phyloP scores from a whole-genome alignment of 2,329 filamentous ascomycete species.

The Neopestalotiopsis clavispora region DNA sequence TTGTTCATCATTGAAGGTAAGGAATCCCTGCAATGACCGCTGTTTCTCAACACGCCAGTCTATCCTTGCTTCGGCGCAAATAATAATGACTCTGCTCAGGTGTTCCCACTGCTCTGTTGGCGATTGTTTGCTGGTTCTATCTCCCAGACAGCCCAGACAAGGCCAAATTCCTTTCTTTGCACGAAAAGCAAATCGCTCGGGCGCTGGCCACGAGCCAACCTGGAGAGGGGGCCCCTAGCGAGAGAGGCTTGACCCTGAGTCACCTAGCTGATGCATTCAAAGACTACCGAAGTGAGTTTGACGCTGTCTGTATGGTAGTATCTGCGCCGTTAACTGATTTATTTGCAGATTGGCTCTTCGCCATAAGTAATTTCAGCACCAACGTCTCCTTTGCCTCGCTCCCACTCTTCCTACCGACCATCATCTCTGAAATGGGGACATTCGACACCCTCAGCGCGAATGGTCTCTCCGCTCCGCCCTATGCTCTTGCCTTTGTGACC shows the following conservation, averaged over 20 bases:
- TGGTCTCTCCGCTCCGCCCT: neutral
- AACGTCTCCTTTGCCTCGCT: slow-evolving; percentile 1
- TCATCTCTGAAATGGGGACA: slow-evolving; percentile 1
- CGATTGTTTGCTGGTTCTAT: neutral
- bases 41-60: neutral
- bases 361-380: slow-evolving; percentile 2
- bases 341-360: neutral
- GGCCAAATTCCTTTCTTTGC: neutral
- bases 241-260: neutral
- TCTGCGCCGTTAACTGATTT: neutral
- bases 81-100: neutral
- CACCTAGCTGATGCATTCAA: neutral
- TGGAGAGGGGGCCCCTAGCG: neutral
- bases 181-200: neutral
- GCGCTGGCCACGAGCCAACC: neutral
- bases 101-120: neutral
- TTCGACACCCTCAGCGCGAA: neutral
- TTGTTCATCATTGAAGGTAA: slow-evolving; percentile 50
- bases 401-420: neutral
- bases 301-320: neutral
- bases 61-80: no score
- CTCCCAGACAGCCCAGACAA: neutral
- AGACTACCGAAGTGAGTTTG: neutral
- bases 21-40: neutral
- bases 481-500: neutral